Evolutionary conservation across 176 grass and related monocot species (phyloP).

Genomic region (Triticum aestivum): DNA sequence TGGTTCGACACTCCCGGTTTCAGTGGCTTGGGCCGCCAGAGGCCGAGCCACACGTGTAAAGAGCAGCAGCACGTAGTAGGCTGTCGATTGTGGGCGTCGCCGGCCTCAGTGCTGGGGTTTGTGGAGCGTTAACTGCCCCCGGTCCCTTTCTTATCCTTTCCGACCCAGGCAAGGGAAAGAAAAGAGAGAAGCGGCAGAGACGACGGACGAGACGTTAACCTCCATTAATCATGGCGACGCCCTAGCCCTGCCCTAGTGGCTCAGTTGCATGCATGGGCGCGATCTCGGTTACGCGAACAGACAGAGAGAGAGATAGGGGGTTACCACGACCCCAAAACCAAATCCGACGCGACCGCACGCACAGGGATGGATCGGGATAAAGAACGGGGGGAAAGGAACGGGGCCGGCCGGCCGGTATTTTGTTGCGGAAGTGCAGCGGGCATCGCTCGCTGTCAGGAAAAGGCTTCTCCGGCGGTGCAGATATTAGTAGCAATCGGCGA

Average conservation of each 20-base stretch:
- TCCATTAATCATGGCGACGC: conserved; percentile 22
- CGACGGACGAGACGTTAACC: conserved; percentile 21
- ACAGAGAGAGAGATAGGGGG: not conserved
- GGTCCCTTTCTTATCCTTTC: conserved; percentile 38
- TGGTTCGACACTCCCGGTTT: not conserved
- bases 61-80: not conserved
- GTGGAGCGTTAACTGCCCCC: conserved; percentile 44
- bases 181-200: no score
- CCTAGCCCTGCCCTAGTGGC: not conserved
- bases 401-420: not conserved
- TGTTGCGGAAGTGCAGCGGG: not conserved
- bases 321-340: conserved; percentile 18
- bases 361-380: no score
- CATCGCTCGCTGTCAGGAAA: conserved; percentile 23
- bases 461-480: not conserved
- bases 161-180: not conserved
- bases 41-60: conserved; percentile 21
- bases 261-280: conserved; percentile 25
- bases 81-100: conserved; percentile 21
- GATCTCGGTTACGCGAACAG: not conserved
- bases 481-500: not conserved
- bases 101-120: conserved; percentile 18
- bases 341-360: conserved; percentile 3
- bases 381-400: not conserved
- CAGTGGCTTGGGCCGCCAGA: not conserved